Evolutionary conservation across 805 yeast genomes (phyloP), one percentile per base, ranked within the genome.

Genomic region (Schwanniomyces vanrijiae): DNA sequence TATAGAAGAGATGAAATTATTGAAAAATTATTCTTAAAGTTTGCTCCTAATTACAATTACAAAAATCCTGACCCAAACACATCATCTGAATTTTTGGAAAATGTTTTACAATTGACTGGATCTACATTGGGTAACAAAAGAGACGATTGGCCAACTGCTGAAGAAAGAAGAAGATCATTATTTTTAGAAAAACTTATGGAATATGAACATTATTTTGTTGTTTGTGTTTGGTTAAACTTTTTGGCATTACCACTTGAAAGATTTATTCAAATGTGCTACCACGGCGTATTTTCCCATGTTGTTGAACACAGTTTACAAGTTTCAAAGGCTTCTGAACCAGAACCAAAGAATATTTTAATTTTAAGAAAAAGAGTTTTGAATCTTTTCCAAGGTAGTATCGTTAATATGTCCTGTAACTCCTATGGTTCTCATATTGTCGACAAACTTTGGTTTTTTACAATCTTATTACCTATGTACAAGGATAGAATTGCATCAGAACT

Each of bases 401-500:
- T 81, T 22, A 82, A 75, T 19, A 72, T 92, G 51, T 76, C 96
- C 0, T 84, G 95, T 59, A 86, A 90, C 59, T 87, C 96, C 0
- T 88, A 89, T 51, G 97, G 96, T 0, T 90, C 97, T 2, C 97
- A 91, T 62, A 79, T 91, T 24, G 84, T 90, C 34, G 99, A 92
- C 64, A 82, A 80, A 49, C 71, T 89, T 39, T 90, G 97, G 96
- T 67, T 63, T 13, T 90, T 90, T 61, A 83, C 96, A 0, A 74
- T 82, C 26, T 82, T 84, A 47, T 74, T 91, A 60, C 89, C 89
- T 48, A 81, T 86, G 74, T 89, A 86, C 64, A 87, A 95, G 56
- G 98, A 92, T 61, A 78, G 92, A 55, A 78, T 92, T 50, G 97
- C 96, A 0, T 76, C 77, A 20, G 84, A 83, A 49, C 69, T 92